Percentiles rank a stretch among this genome's conserved stretches.
Evolutionary conservation across 495 filamentous ascomycete genomes (phyloP).

Genomic region (Podospora conica): DNA sequence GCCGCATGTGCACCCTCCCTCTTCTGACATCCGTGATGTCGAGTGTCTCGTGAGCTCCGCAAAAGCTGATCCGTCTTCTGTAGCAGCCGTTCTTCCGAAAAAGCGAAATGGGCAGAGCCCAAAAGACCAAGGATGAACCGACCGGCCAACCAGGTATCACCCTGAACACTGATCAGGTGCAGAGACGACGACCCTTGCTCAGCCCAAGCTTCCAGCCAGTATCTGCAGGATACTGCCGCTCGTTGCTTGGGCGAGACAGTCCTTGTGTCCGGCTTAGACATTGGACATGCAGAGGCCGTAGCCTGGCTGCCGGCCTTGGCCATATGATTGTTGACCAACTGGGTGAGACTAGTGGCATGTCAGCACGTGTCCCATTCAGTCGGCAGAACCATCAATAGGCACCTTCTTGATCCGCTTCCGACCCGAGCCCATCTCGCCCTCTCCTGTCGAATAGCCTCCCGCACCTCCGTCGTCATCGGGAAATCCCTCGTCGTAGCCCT

Average conservation of each 20-base stretch:
- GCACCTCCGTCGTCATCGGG: slow-evolving; percentile 43
- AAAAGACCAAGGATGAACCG: slow-evolving; percentile 11
- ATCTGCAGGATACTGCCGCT: neutral
- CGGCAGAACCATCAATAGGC: slow-evolving; percentile 27
- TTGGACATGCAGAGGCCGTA: slow-evolving; percentile 39
- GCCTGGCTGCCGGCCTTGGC: slow-evolving; percentile 30
- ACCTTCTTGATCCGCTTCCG: slow-evolving; percentile 54
- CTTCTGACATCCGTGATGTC: neutral
- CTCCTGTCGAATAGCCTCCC: slow-evolving; percentile 48
- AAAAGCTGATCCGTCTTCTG: slow-evolving; percentile 16
- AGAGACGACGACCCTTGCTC: neutral
- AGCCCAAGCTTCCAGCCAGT: neutral
- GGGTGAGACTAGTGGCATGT: slow-evolving; percentile 24
- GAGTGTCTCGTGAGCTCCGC: neutral
- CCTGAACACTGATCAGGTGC: slow-evolving; percentile 30
- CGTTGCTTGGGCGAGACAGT: slow-evolving; percentile 5
- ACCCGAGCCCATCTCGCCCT: slow-evolving; percentile 41
- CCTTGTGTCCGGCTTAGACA: slow-evolving; percentile 6
- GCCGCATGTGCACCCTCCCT: neutral
- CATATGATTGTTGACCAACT: slow-evolving; percentile 20
- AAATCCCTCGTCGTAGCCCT: slow-evolving; percentile 52
- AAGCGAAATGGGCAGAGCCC: neutral
- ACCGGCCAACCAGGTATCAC: slow-evolving; percentile 33
- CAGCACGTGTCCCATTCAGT: slow-evolving; percentile 23
- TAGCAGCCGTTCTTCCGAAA: neutral